Conservation (phyloP, 2,329 filamentous ascomycete species). For the Fusarium agapanthi region DNA sequence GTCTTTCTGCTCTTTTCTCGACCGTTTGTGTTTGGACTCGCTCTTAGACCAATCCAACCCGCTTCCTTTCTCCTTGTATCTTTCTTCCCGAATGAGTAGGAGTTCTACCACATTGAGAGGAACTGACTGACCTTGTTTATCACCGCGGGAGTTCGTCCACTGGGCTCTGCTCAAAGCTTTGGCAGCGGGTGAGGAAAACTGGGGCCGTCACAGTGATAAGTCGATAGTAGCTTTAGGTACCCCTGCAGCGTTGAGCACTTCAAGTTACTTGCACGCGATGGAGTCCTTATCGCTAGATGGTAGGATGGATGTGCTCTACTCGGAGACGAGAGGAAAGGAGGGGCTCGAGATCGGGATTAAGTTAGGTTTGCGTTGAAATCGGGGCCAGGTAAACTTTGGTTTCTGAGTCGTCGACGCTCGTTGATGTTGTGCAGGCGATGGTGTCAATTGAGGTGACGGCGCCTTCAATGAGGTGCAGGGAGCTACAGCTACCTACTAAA, state of each 20-base stretch:
- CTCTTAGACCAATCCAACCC: background rate
- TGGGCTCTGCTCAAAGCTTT: constrained; percentile 6
- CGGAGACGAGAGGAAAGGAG: background rate
- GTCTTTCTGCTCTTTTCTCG: background rate
- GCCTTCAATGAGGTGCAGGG: background rate
- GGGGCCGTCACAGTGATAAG: constrained; percentile 18
- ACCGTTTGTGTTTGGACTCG: background rate
- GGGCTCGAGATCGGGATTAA: background rate
- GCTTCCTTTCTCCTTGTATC: background rate
- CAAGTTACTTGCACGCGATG: constrained; percentile 1
- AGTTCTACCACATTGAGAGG: background rate
- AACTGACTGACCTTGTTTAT: constrained; percentile 13
- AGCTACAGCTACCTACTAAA: background rate
- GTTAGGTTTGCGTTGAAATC: constrained; percentile 19
- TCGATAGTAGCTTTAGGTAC: constrained; percentile 23
- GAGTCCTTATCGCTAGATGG: constrained; percentile 3
- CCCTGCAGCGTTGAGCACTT: constrained; percentile 25
- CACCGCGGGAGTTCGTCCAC: constrained; percentile 3
- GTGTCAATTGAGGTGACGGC: background rate
- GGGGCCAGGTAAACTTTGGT: constrained; percentile 14
- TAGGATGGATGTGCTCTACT: background rate
- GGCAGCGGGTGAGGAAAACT: constrained; percentile 13
- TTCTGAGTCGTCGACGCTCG: background rate
- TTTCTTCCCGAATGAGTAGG: background rate
- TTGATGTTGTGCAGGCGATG: background rate